Conservation (phyloP, 345 rosid species). For the Lenwebbia sp. region DNA sequence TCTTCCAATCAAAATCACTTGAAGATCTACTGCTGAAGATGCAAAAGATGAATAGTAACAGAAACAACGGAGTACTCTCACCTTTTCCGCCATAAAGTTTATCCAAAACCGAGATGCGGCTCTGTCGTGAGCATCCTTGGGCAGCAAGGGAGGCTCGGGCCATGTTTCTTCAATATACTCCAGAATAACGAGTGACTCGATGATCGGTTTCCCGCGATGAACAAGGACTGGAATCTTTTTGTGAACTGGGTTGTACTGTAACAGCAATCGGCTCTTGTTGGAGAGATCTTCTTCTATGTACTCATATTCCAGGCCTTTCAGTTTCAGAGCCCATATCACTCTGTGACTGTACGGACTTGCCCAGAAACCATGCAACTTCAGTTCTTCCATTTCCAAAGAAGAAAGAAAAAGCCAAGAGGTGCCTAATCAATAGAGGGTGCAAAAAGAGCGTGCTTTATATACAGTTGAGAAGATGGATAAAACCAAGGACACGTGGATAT, state of each 20-base stretch:
- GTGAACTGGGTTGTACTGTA: conserved; percentile 19
- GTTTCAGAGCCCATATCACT: no score
- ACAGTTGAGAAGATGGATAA: no score
- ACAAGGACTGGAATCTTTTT: conserved; percentile 24
- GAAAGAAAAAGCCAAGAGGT: no score
- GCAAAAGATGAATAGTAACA: background rate
- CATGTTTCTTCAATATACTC: conserved; percentile 23
- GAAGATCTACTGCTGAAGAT: background rate
- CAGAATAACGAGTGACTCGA: conserved; percentile 21
- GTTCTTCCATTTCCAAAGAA: no score
- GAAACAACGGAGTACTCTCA: background rate
- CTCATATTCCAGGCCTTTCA: no score
- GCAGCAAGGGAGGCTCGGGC: conserved; percentile 3
- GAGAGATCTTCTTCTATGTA: conserved; percentile 10
- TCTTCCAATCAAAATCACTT: background rate
- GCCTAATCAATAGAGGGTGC: no score
- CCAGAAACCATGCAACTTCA: no score
- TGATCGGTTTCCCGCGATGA: conserved; percentile 17
- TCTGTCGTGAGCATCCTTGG: no score
- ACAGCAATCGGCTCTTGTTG: conserved; percentile 15
- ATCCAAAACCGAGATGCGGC: conserved; percentile 15
- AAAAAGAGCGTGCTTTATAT: no score
- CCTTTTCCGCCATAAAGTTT: conserved; percentile 19
- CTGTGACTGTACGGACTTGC: no score
- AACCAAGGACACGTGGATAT: no score